Conservation (phyloP, 2,329 filamentous ascomycete species). For the Nemania diffusa region DNA sequence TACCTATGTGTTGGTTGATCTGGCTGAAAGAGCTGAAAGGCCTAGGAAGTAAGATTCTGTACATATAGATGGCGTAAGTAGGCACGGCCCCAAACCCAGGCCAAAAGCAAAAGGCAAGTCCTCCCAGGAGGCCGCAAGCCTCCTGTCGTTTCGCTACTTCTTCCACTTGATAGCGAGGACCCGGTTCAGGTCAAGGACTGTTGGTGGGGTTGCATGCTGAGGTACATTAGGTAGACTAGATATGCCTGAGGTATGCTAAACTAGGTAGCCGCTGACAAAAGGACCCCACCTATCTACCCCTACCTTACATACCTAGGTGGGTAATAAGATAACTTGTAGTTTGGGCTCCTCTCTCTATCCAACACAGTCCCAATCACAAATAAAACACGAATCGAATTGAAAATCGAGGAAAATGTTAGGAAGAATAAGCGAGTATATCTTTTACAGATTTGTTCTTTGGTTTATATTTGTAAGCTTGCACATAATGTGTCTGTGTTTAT, state of each 20-base stretch:
- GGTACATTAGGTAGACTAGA: no score
- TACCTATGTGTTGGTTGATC: constrained; percentile 1
- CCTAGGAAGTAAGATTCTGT: constrained; percentile 3
- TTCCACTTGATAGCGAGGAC: neutral
- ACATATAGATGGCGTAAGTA: neutral
- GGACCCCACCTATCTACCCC: neutral
- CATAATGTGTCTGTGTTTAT: no score
- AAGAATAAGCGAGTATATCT: neutral
- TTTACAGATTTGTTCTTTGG: neutral
- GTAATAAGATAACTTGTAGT: neutral
- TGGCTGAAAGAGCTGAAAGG: constrained; percentile 1
- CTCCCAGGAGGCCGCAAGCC: neutral
- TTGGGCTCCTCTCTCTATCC: no score
- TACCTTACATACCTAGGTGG: no score
- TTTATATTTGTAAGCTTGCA: neutral
- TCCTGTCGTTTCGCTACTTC: constrained; percentile 5
- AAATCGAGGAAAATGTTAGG: neutral
- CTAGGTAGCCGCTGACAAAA: neutral
- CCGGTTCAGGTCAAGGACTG: neutral
- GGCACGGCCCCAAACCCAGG: neutral
- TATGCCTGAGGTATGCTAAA: no score
- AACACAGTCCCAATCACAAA: neutral
- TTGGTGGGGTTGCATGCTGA: neutral
- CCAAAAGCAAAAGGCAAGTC: neutral
- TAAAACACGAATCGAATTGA: neutral